Conservation (phyloP, 495 filamentous ascomycete species). For the Astrocystis sublimbata region DNA sequence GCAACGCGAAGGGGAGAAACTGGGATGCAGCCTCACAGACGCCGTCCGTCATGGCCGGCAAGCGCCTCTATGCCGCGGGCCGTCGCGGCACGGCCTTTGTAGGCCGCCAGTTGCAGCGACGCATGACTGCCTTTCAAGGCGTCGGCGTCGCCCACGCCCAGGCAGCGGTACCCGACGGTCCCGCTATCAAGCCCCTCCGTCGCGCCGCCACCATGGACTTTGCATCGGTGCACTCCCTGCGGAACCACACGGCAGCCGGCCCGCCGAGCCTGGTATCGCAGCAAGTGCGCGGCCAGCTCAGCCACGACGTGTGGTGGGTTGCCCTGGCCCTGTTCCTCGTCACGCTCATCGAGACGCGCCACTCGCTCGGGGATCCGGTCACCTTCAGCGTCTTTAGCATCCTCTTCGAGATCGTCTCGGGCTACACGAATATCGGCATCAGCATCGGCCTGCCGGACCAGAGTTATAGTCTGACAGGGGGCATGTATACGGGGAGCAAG, state of each 20-base stretch:
- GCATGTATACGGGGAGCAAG: slow-evolving; percentile 70
- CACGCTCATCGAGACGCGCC: slow-evolving; percentile 65
- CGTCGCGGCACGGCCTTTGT: slow-evolving; percentile 31
- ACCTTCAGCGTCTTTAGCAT: slow-evolving; percentile 79
- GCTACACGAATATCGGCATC: slow-evolving; percentile 82
- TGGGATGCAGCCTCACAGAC: slow-evolving; percentile 17
- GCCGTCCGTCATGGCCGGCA: slow-evolving; percentile 21
- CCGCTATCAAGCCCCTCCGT: slow-evolving; percentile 21
- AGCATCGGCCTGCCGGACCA: slow-evolving; percentile 67
- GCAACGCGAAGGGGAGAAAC: neutral
- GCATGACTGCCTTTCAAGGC: slow-evolving; percentile 29
- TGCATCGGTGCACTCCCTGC: slow-evolving; percentile 30
- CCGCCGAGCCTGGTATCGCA: slow-evolving; percentile 50
- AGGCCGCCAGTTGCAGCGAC: slow-evolving; percentile 27
- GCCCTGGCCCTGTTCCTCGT: slow-evolving; percentile 71
- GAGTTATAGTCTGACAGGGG: slow-evolving; percentile 70
- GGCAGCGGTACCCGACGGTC: slow-evolving; percentile 8
- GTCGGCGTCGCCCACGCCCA: slow-evolving; percentile 24
- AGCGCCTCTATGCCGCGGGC: slow-evolving; percentile 25
- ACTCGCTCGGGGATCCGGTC: slow-evolving; percentile 64
- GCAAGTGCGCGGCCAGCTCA: slow-evolving; percentile 76
- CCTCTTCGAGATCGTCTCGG: slow-evolving; percentile 80
- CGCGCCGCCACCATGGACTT: slow-evolving; percentile 27
- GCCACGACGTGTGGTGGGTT: slow-evolving; percentile 86
- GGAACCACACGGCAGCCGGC: slow-evolving; percentile 14